A percentile compares a stretch with the other conserved stretches of the same genome.
These are phyloP conservation scores for Wickerhamomyces strasburgensis DNA, from an alignment of 805 yeast genomes.

Conservation along the genomic window DNA sequence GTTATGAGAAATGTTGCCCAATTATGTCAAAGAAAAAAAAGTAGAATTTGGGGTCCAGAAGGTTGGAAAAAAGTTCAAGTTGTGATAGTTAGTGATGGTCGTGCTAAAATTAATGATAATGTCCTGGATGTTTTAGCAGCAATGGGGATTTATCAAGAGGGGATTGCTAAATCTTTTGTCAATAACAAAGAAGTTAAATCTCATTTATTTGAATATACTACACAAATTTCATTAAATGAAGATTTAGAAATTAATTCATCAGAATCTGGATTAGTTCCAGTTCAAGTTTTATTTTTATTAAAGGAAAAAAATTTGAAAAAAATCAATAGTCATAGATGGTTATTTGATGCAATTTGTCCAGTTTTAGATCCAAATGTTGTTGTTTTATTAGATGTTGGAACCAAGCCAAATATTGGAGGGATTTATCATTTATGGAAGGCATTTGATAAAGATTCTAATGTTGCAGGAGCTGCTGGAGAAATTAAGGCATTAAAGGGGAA, in stretches of 20 bases:
- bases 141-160: constrained; percentile 95
- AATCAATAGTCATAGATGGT: constrained; percentile 97
- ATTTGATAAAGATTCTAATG: constrained; percentile 91
- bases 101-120: constrained; percentile 80
- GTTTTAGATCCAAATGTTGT: constrained; percentile 87
- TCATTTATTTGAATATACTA: constrained; percentile 92
- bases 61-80: constrained; percentile 98
- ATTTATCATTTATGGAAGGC: constrained; percentile 96
- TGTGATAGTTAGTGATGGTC: constrained; percentile 87
- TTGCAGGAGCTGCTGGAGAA: constrained; percentile 99
- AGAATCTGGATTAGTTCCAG: constrained; percentile 89
- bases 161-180: constrained; percentile 91
- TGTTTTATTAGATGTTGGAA: constrained; percentile 92
- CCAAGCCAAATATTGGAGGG: constrained; percentile 85
- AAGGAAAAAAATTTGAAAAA: constrained; percentile 91
- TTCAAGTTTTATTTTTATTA: constrained; percentile 86
- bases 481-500: constrained; percentile 93
- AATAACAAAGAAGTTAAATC: constrained; percentile 90
- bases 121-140: constrained; percentile 87
- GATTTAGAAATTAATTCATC: constrained; percentile 86
- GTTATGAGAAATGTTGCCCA: constrained; percentile 91
- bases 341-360: constrained; percentile 93
- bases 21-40: constrained; percentile 71
- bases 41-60: constrained; percentile 91
- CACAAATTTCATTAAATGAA: constrained; percentile 89